Evolutionary conservation across 2,329 filamentous ascomycete genomes (phyloP), one percentile per base, ranked within the genome.

Genomic region (Apiospora koreana): DNA sequence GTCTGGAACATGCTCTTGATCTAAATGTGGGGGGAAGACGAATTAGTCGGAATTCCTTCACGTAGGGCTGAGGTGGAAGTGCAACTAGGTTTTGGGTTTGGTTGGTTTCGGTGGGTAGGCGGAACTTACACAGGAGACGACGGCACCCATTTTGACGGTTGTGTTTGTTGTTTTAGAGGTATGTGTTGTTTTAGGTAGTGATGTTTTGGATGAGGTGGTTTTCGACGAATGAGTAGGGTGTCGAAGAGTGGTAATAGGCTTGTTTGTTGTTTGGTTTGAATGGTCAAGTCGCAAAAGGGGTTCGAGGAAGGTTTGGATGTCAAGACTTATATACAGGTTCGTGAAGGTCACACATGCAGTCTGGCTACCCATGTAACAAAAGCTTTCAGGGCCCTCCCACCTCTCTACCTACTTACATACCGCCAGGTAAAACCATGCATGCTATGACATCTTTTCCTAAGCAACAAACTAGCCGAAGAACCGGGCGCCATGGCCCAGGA

Each of bases 91-190:
- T 62, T 38, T 18, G 54, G 12, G 18, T 38, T 18, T 28, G 12
- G 18, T 31, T 38, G 28, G 48, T 45, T 45, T 2, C 6, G 43
- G 43, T 21, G 31, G 54, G 21, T 21, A 62, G 54, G 25, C 23
- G 6, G 16, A 68, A 88, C 92, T 78, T 93, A 95, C 93, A 80
- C 93, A 95, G 80, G 93, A 95, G 75, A 94, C 86, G 78, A 96
- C 91, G 82, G 92, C 93, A 84, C 93, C 93, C 93, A 96, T 95
- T 75, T 81, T 91, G 82, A 77, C 69, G 72, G 75, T 77, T 73
- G 69, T 46, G 50, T 71, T 68, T 48, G 72, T 66, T 70, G 67
- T 16, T 70, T 72, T 67, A 70, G 50, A 65, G 70, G 68, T 28
- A 68, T 46, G 54, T 31, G 67, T 68, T 69, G 42, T 58, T 68